Evolutionary conservation across 208 protist species (phyloP).

Genomic region (Trypanosoma cruzi): DNA sequence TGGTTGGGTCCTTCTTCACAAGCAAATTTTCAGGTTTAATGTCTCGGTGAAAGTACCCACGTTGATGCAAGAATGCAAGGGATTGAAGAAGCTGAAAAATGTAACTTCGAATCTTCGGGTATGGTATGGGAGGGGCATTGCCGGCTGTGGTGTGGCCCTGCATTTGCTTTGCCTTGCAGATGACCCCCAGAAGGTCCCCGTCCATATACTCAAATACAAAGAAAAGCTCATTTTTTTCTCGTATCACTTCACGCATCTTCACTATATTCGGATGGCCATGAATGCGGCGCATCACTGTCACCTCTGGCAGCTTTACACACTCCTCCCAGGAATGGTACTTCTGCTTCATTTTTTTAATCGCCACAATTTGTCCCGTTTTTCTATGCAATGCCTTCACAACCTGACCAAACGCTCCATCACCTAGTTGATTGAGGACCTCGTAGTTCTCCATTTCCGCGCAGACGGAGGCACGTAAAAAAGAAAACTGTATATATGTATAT

Average conservation of each 20-base stretch:
- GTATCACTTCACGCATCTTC: constrained; percentile 96
- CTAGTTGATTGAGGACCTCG: constrained; percentile 92
- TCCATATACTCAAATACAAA: constrained; percentile 99
- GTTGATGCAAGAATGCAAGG: constrained; percentile 96
- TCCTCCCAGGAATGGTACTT: constrained; percentile 98
- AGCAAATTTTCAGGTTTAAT: constrained; percentile 99
- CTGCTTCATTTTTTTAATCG: constrained; percentile 99
- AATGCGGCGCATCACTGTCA: constrained; percentile 93
- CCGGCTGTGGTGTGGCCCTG: constrained; percentile 26
- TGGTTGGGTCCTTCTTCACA: constrained; percentile 38
- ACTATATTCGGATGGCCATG: constrained; percentile 97
- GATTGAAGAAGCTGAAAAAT: constrained; percentile 94
- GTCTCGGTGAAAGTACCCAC: constrained; percentile 97
- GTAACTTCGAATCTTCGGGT: constrained; percentile 89
- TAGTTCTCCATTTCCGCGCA: constrained; percentile 92
- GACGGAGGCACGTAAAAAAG: constrained; percentile 29
- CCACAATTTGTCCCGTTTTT: constrained; percentile 94
- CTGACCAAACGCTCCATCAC: constrained; percentile 97
- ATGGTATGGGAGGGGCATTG: constrained; percentile 64
- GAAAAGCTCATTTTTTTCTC: constrained; percentile 96
- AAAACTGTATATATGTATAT: constrained; percentile 25
- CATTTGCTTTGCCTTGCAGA: constrained; percentile 92
- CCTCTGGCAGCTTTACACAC: constrained; percentile 95
- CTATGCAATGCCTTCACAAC: constrained; percentile 94
- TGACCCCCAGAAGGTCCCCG: constrained; percentile 93